These are phyloP conservation scores for Suhomyces atakaporum DNA, from an alignment of 1,139 yeast species.

Conservation along the genomic window DNA sequence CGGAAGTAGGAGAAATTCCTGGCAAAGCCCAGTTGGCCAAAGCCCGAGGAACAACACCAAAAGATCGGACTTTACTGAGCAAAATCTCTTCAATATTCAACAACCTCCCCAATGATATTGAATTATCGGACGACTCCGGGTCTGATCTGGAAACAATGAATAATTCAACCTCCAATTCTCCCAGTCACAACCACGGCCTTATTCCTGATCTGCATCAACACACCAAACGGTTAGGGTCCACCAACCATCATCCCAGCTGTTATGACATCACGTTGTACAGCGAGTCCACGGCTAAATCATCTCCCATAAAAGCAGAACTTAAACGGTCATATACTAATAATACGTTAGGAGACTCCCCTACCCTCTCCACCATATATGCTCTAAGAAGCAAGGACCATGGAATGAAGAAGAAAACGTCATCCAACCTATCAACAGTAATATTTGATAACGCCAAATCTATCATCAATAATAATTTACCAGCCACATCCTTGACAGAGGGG, in stretches of 20 bases:
- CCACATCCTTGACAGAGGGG: conserved; percentile 11
- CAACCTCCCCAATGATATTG: conserved; percentile 52
- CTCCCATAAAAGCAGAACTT: conserved; percentile 33
- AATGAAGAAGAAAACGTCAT: conserved; percentile 30
- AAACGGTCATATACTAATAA: conserved; percentile 43
- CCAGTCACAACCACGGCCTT: conserved; percentile 14
- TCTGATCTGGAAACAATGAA: conserved; percentile 43
- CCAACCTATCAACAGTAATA: conserved; percentile 35
- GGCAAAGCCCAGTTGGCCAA: background rate
- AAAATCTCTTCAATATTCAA: conserved; percentile 44
- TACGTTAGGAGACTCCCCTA: conserved; percentile 26
- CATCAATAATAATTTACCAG: conserved; percentile 32
- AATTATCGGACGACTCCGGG: conserved; percentile 50
- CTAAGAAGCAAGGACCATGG: conserved; percentile 26
- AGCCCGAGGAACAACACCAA: conserved; percentile 2
- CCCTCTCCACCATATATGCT: conserved; percentile 47
- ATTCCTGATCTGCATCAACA: conserved; percentile 1
- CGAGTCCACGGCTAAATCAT: conserved; percentile 33
- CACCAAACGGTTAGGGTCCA: conserved; percentile 5
- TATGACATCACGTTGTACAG: conserved; percentile 30
- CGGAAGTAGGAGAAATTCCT: background rate
- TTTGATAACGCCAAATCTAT: conserved; percentile 45
- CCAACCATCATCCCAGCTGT: conserved; percentile 17
- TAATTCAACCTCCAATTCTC: conserved; percentile 17
- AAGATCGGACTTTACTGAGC: conserved; percentile 21